Base-by-base conservation (phyloP, 768 basidiomycete genomes). In the Crepidotus variabilis region DNA sequence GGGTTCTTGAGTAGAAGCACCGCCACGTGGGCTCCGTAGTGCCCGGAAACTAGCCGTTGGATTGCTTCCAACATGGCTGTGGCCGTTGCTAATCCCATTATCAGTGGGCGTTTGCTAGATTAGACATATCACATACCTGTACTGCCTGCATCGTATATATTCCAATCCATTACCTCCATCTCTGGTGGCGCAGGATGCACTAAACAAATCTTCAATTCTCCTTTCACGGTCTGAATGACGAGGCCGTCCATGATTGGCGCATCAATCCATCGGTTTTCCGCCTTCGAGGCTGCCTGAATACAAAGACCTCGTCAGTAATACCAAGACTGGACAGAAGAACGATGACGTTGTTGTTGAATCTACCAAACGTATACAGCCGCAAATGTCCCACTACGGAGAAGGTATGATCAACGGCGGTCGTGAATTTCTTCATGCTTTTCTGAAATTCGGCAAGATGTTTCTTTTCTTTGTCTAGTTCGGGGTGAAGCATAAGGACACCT, bases 391-490 rank as follows among this genome's bases (percentile, higher is more conserved):
- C 85, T 36, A 87, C 81, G 0, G 86, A 87, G 68, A 88, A 87
- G 1, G 84, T 86, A 43, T 75, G 71, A 57, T 85, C 80, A 6
- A 70, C 60, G 0, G 76, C 81, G 0, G 84, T 78, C 8, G 69
- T 75, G 69, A 88, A 87, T 61, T 88, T 88, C 64, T 82, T 86
- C 83, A 86, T 86, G 66, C 86, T 87, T 56, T 81, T 78, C 18
- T 85, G 77, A 60, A 88, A 87, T 57, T 85, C 74, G 11, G 78
- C 80, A 0, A 80, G 69, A 50, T 78, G 73, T 49, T 71, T 64
- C 52, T 75, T 76, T 47, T 78, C 71, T 22, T 61, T 66, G 59
- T 84, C 82, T 22, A 88, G 70, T n/a, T 77, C 70, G 0, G 84
- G 84, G 61, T 87, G 83, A 2, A 86, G 69, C 83, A 85, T 85